phyloP scores from a whole-genome alignment of 805 yeast genomes.

The Starmerella riodocensis region DNA sequence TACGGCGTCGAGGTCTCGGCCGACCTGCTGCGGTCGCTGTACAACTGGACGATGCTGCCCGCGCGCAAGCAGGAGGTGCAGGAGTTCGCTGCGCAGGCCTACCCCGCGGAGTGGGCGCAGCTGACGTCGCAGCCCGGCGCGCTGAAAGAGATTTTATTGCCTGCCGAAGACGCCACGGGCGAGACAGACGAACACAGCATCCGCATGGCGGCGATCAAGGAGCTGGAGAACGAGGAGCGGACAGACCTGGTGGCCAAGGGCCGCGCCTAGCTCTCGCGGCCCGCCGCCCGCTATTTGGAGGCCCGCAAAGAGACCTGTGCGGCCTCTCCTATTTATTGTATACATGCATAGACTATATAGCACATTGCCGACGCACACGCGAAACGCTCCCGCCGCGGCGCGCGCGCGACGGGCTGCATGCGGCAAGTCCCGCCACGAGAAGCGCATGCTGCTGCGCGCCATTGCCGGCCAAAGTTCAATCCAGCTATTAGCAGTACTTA shows the following conservation, averaged over 20 bases:
- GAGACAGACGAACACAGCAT: conserved; percentile 17
- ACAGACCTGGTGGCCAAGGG: not conserved
- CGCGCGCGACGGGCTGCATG: too few relatives aligned
- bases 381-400: too few relatives aligned
- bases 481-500: too few relatives aligned
- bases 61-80: conserved; percentile 29
- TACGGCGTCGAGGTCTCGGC: conserved; percentile 21
- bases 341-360: too few relatives aligned
- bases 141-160: conserved; percentile 23
- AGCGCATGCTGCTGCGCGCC: too few relatives aligned
- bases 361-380: too few relatives aligned
- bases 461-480: too few relatives aligned
- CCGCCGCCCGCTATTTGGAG: too few relatives aligned
- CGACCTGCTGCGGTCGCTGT: conserved; percentile 25
- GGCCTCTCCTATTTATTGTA: too few relatives aligned
- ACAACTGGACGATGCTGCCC: conserved; percentile 34
- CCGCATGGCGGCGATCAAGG: conserved; percentile 20
- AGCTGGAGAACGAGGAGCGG: conserved; percentile 16
- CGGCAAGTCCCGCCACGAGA: too few relatives aligned
- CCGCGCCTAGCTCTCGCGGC: too few relatives aligned
- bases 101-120: conserved; percentile 30
- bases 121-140: conserved; percentile 25
- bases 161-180: conserved; percentile 26
- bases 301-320: too few relatives aligned
- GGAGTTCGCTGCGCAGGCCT: conserved; percentile 31